Evolutionary conservation across 2,329 filamentous ascomycete genomes (phyloP), one percentile per base, ranked within the genome.

Genomic region (Aspergillus oerlinghausenensis): DNA sequence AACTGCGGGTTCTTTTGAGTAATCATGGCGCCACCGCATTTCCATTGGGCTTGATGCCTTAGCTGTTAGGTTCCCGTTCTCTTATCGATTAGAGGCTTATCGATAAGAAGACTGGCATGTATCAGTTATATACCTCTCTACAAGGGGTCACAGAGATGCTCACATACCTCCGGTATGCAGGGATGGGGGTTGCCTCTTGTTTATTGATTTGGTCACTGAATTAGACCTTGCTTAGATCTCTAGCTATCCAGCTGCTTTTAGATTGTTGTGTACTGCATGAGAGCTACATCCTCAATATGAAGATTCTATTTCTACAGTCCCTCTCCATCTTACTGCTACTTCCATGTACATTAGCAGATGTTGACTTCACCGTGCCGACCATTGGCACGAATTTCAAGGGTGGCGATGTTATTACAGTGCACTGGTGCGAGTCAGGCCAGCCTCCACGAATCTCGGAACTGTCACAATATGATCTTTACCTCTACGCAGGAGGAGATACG

Each of bases 401-500:
- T 17, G 82, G 80, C 49, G 74, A 77, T 53, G 68, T 78, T 14
- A 75, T 88, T 50, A 77, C 76, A 3, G 75, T 86, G 19, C 73
- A 77, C 61, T 88, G 84, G 84, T 75, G 77, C 56, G 84, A 87
- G 19, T 79, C 79, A 28, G 80, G 80, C 43, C 72, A 72, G 21
- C 70, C 75, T 47, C 83, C 84, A 2, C 66, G 73, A 3, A 67
- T 85, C 38, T 66, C 78, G 7, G 76, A 82, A 55, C 74, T 86
- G 45, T 69, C 73, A 2, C 76, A 77, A 19, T 89, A 85, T 69
- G 75, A 82, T 58, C 70, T 89, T 50, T 82, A 81, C 62, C 73
- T 89, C 23, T 84, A 83, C 65, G 81, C 83, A 6, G 86, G 86
- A 54, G 83, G 84, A 49, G 83, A 86, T 66, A 72, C 75, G 2